Conservation (phyloP, 2,329 filamentous ascomycete species). For the Microsporum audouinii region DNA sequence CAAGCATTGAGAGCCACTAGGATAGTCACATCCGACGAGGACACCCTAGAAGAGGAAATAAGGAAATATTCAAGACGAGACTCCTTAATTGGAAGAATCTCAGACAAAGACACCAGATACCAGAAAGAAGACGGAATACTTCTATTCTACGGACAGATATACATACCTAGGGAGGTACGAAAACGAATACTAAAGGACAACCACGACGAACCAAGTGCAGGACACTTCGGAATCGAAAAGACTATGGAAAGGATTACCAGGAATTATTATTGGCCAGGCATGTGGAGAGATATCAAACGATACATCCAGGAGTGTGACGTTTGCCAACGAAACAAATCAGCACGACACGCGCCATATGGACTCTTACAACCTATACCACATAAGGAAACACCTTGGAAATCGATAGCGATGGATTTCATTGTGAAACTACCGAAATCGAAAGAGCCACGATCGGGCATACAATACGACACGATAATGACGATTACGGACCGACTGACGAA, state of each 20-base stretch:
- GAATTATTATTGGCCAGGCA: neutral
- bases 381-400: neutral
- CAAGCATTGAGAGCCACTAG: neutral
- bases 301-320: neutral
- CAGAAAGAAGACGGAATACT: too few species aligned
- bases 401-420: too few species aligned
- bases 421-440: neutral
- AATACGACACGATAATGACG: slow-evolving; percentile 9
- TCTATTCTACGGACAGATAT: too few species aligned
- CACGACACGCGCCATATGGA: too few species aligned
- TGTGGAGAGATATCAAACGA: too few species aligned
- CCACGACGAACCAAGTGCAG: too few species aligned
- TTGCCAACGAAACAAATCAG: neutral
- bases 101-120: neutral
- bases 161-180: too few species aligned
- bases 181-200: too few species aligned
- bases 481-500: too few species aligned
- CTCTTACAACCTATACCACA: neutral
- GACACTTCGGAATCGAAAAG: neutral
- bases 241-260: neutral
- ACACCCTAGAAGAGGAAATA: neutral
- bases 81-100: neutral
- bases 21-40: neutral
- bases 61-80: neutral
- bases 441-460: too few species aligned